These are phyloP conservation scores for Teratosphaeria pseudoeucalypti DNA, from an alignment of 2,329 filamentous ascomycete species.

Conservation along the genomic window DNA sequence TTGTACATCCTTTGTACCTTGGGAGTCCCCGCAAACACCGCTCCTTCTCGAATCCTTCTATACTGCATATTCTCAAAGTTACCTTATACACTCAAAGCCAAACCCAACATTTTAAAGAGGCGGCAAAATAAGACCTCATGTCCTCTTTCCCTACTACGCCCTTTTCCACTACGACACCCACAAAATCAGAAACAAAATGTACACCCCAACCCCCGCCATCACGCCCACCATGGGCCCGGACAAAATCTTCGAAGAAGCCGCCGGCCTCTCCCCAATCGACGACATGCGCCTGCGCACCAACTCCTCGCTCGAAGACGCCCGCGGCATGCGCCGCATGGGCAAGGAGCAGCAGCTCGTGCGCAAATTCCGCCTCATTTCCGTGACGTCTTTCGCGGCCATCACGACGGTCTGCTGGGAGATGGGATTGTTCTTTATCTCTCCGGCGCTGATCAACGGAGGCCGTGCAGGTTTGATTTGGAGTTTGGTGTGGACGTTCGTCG, in stretches of 20 bases:
- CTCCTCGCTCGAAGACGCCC: conserved; percentile 3
- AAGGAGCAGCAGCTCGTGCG: conserved; percentile 12
- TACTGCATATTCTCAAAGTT: no score
- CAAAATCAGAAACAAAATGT: no score
- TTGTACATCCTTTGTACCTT: no score
- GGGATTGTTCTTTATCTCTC: conserved; percentile 8
- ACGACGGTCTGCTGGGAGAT: conserved; percentile 11
- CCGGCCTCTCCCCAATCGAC: background rate
- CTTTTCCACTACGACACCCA: no score
- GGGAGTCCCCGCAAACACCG: no score
- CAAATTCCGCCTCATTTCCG: conserved; percentile 11
- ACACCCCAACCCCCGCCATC: no score
- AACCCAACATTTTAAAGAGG: no score
- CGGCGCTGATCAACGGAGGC: conserved; percentile 16
- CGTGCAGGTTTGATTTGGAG: conserved; percentile 18
- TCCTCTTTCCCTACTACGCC: no score
- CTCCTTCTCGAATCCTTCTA: no score
- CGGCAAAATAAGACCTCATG: no score
- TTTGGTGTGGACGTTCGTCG: conserved; percentile 7
- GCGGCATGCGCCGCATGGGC: conserved; percentile 10
- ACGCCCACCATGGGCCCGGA: background rate
- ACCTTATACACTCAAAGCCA: no score
- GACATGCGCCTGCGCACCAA: background rate
- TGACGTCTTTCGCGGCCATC: conserved; percentile 7
- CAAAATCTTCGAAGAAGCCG: background rate